Conservation (phyloP, 1,284 basidiomycete species). For the Trichosporon faecale region DNA sequence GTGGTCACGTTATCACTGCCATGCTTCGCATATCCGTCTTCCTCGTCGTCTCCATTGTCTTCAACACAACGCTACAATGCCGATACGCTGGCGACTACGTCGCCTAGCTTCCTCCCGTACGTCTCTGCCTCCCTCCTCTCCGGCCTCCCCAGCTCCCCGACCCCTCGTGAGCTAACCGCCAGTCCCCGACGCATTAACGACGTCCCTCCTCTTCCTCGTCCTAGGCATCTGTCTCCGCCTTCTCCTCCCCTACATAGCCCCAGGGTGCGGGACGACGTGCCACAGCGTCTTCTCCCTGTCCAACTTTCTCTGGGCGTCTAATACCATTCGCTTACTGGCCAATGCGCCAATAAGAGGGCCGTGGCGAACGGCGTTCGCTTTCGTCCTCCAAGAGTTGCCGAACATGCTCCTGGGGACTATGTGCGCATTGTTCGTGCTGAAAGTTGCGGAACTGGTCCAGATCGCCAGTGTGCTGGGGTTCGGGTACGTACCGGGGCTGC, state of each 20-base stretch:
- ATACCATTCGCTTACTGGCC: neutral
- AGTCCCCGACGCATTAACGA: neutral
- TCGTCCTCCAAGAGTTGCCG: neutral
- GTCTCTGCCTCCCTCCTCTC: neutral
- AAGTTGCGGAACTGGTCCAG: neutral
- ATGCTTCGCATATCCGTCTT: too few species aligned
- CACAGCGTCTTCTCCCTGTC: neutral
- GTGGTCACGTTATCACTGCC: too few species aligned
- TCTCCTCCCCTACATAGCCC: neutral
- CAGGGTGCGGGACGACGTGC: neutral
- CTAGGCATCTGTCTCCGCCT: neutral
- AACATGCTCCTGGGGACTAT: neutral
- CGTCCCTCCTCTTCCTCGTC: neutral
- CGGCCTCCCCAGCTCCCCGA: neutral
- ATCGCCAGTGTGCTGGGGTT: neutral
- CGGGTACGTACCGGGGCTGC: neutral
- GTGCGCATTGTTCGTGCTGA: neutral
- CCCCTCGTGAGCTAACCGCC: neutral
- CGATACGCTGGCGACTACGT: too few species aligned
- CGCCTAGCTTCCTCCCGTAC: too few species aligned
- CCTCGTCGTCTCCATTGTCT: too few species aligned
- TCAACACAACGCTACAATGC: too few species aligned
- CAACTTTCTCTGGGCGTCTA: neutral
- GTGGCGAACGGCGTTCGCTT: neutral
- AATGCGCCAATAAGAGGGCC: neutral